phyloP scores from a whole-genome alignment of 371 early-diverging fungal species.

The Mortierella sp. region DNA sequence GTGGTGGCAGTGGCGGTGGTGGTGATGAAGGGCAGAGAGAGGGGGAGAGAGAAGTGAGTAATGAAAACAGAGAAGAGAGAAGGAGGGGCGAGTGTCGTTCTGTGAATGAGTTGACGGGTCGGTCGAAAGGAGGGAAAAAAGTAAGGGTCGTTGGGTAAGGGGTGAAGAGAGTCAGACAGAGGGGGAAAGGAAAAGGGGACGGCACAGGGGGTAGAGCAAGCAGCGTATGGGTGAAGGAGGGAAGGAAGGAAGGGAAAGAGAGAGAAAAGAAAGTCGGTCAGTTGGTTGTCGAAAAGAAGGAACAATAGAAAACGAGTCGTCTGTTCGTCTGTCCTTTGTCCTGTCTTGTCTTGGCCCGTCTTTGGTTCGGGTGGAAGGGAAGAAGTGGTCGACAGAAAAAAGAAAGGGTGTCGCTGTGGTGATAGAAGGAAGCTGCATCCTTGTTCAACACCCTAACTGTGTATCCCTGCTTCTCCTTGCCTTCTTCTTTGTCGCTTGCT shows the following conservation, averaged over 20 bases:
- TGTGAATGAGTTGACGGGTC: neutral
- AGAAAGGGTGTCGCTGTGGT: neutral
- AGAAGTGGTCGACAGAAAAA: neutral
- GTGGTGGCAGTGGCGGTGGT: neutral
- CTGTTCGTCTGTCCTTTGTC: no score
- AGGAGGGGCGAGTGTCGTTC: slow-evolving; percentile 11
- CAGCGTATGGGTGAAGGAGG: neutral
- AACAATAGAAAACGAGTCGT: no score
- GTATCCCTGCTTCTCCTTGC: no score
- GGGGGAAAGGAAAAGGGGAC: neutral
- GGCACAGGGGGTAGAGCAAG: neutral
- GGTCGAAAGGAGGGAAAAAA: neutral
- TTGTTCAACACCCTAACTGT: neutral
- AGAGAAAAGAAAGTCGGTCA: neutral
- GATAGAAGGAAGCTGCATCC: neutral
- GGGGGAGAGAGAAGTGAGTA: neutral
- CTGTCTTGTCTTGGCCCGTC: no score
- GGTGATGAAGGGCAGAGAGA: neutral
- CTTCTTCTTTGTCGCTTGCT: no score
- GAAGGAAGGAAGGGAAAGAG: neutral
- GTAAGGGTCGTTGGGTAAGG: neutral
- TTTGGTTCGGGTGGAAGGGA: no score
- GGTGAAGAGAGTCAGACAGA: neutral
- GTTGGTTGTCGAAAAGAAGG: neutral
- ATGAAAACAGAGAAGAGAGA: neutral